phyloP scores from a whole-genome alignment of 345 rosid genomes.

The Eucalyptus brandiana region DNA sequence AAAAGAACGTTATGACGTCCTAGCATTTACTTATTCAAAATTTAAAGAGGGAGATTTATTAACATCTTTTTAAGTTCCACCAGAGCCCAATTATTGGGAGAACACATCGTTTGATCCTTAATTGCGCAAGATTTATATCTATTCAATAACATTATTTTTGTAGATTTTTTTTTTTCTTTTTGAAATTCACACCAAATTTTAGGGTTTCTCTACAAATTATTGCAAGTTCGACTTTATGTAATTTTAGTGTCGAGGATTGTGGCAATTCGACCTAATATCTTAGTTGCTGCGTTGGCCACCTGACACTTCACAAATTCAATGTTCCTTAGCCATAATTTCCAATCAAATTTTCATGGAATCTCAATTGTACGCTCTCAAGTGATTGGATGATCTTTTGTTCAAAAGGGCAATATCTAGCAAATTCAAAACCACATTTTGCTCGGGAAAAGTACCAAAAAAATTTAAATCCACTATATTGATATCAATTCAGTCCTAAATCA shows the following conservation, averaged over 20 bases:
- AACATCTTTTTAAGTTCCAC: neutral
- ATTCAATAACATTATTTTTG: neutral
- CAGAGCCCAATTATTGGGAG: neutral
- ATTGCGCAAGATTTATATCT: neutral
- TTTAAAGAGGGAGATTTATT: neutral
- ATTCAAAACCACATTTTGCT: neutral
- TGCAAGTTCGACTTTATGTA: neutral
- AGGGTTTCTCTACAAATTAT: neutral
- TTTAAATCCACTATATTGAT: fast-evolving
- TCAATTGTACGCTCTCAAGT: neutral
- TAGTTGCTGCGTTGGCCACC: neutral
- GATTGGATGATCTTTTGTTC: neutral
- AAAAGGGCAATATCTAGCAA: neutral
- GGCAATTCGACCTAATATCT: neutral
- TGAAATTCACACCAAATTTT: neutral
- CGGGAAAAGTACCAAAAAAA: neutral
- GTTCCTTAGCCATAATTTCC: neutral
- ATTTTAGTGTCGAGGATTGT: neutral
- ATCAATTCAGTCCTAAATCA: too few species aligned
- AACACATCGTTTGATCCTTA: neutral
- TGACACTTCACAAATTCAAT: neutral
- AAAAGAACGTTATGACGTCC: neutral
- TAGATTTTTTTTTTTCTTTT: neutral
- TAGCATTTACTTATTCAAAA: neutral
- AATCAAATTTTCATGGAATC: neutral